Evolutionary conservation across 2,329 filamentous ascomycete species (phyloP).

Genomic region (Arthrobotrys megalospora): DNA sequence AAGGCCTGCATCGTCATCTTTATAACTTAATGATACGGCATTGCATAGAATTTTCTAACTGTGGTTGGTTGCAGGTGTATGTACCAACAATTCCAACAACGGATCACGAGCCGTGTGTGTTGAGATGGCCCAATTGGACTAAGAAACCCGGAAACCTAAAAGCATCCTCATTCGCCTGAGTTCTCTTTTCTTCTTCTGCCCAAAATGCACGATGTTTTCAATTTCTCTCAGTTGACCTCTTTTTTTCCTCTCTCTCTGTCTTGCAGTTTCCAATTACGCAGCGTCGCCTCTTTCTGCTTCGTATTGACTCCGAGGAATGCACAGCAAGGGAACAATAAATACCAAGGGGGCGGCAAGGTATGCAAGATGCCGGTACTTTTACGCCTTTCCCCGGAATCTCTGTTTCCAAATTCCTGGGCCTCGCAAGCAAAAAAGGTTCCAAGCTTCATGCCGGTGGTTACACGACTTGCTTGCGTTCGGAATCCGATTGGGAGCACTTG

Average conservation of each 20-base stretch:
- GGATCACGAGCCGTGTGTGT: constrained; percentile 56
- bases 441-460: constrained; percentile 13
- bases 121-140: constrained; percentile 38
- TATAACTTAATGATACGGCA: constrained; percentile 9
- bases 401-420: constrained; percentile 25
- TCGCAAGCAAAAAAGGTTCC: constrained; percentile 5
- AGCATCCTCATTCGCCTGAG: constrained; percentile 16
- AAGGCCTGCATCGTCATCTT: constrained; percentile 30
- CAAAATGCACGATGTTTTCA: not conserved
- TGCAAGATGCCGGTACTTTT: constrained; percentile 18
- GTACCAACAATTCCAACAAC: constrained; percentile 56
- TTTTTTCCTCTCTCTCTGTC: not conserved
- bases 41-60: not conserved
- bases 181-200: not conserved
- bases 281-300: constrained; percentile 5
- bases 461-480: constrained; percentile 31
- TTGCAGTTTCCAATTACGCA: not conserved
- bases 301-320: constrained; percentile 13
- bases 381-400: constrained; percentile 11
- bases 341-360: constrained; percentile 38
- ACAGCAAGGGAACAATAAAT: constrained; percentile 33
- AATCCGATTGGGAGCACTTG: constrained; percentile 17
- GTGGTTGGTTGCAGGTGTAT: constrained; percentile 32
- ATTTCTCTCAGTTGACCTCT: not conserved
- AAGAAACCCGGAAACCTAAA: constrained; percentile 5